A percentile compares a stretch with the other conserved stretches of the same genome.
phyloP scores from a whole-genome alignment of 208 protist genomes.

The Borovskyia barvae region DNA sequence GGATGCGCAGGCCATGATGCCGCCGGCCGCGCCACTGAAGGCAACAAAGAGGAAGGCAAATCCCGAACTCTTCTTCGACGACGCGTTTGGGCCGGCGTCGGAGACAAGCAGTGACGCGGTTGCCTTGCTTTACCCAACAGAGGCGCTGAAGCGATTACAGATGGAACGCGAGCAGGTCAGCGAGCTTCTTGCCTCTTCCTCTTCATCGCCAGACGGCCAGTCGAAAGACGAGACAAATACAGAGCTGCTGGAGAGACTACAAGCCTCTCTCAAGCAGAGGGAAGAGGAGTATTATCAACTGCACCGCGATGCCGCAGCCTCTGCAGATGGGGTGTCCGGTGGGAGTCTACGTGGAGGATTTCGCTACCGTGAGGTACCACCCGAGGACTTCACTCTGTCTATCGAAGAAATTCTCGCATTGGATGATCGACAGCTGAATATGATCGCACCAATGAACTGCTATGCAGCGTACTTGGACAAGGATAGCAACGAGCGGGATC shows the following conservation, averaged over 20 bases:
- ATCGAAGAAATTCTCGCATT: constrained; percentile 84
- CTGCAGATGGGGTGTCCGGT: constrained; percentile 12
- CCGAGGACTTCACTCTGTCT: constrained; percentile 83
- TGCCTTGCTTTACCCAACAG: constrained; percentile 64
- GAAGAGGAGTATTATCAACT: constrained; percentile 86
- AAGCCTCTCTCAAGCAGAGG: constrained; percentile 65
- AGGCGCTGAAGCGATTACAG: constrained; percentile 39
- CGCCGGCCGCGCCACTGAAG: not conserved
- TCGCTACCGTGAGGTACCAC: constrained; percentile 77
- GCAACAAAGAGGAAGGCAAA: constrained; percentile 9
- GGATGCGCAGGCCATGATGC: constrained; percentile 41
- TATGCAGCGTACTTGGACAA: constrained; percentile 87
- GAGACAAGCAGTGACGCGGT: constrained; percentile 29
- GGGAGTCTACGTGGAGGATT: constrained; percentile 36
- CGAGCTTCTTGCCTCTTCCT: constrained; percentile 29
- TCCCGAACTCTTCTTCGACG: constrained; percentile 20
- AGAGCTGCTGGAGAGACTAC: constrained; percentile 39
- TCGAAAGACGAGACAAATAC: constrained; percentile 14
- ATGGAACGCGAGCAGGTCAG: constrained; percentile 44
- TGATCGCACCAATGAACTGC: constrained; percentile 91
- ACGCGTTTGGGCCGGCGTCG: constrained; percentile 11
- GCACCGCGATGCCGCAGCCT: constrained; percentile 54
- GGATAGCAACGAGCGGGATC: constrained; percentile 67
- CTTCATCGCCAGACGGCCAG: not conserved
- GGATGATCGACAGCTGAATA: constrained; percentile 92